phyloP scores from a whole-genome alignment of 352 stramenopile species.

The Globisporangium solare region DNA sequence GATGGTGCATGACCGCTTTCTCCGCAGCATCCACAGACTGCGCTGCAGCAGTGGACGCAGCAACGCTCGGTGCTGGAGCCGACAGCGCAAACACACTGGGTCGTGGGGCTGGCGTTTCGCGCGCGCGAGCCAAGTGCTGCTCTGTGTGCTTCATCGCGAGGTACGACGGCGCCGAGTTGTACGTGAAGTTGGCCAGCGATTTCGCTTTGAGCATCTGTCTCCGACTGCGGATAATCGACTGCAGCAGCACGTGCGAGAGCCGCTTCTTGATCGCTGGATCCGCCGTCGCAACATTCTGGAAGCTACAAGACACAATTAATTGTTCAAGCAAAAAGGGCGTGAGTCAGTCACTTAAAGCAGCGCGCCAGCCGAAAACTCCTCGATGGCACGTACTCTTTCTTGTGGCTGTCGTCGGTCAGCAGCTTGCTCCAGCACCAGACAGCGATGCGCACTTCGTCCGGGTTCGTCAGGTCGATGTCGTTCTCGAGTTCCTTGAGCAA shows the following conservation, averaged over 20 bases:
- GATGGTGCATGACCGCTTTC: conserved; percentile 40
- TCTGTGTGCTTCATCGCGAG: neutral
- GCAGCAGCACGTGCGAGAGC: conserved; percentile 42
- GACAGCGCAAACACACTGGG: conserved; percentile 4
- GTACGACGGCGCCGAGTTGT: conserved; percentile 7
- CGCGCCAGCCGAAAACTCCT: too few species aligned
- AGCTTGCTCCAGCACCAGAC: conserved; percentile 74
- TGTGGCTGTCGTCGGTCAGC: conserved; percentile 31
- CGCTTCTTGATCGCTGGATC: conserved; percentile 22
- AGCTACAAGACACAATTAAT: conserved; percentile 21
- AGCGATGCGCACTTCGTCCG: conserved; percentile 66
- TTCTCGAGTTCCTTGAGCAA: conserved; percentile 41
- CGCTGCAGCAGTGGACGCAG: neutral
- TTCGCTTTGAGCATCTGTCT: conserved; percentile 77
- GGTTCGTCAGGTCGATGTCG: conserved; percentile 60
- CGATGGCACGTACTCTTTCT: conserved; percentile 28
- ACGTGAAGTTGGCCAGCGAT: conserved; percentile 1
- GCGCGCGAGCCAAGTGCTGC: neutral
- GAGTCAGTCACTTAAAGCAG: neutral
- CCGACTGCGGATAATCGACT: conserved; percentile 67
- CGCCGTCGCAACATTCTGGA: conserved; percentile 29
- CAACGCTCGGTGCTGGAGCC: neutral
- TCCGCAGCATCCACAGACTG: neutral
- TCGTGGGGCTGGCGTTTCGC: neutral
- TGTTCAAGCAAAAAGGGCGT: conserved; percentile 3